Base-by-base conservation (phyloP, 2,329 filamentous ascomycete species). In the Penicillium aurantiogriseum region DNA sequence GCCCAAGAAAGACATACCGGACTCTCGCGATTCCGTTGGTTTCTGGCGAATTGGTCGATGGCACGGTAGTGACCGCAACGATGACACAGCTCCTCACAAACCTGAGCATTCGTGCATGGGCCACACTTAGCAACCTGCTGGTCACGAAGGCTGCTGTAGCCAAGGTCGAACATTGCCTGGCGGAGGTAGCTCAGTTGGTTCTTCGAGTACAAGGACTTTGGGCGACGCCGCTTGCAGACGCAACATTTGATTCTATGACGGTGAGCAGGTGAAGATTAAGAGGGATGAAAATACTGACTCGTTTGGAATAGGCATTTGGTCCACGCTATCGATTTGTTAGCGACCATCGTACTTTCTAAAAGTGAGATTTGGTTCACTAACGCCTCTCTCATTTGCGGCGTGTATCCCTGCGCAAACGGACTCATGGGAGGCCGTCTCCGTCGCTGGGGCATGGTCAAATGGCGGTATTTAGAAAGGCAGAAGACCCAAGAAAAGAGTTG, bases 121-220 rank as follows among this genome's bases (percentile, higher is more conserved):
- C 35, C 19, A 40, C 56, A 58, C 23, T 54, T 58, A 9, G 56
- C 51, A 17, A 58, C 38, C 25, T 39, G 38, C 19, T 55, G 56
- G 7, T 43, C 48, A 6, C 23, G 19, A 9, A 50, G 4, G 13
- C 5, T 29, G 5, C 17, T 33, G 17, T 19, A 36, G 25, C 25
- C 29, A 15, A 27, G 19, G 1, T 43, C 17, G 23, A 38, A 43
- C 6, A 55, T 45, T 15, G 51, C 51, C 25, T 38, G 31, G 17
- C 56, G 51, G 31, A 58, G 56, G 19, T 44, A 45, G 45, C 11
- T 40, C 23, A 58, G 45, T 25, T 58, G 56, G 8, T 23, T 55
- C 13, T 36, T 27, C 2, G 56, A 55, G 40, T 49, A 58, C 17
- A 47, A 27, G 5, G 33, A 47, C 13, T 29, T 27, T 5, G 51